These are phyloP conservation scores for Arthroderma uncinatum DNA, from an alignment of 2,329 filamentous ascomycete species.

Conservation along the genomic window DNA sequence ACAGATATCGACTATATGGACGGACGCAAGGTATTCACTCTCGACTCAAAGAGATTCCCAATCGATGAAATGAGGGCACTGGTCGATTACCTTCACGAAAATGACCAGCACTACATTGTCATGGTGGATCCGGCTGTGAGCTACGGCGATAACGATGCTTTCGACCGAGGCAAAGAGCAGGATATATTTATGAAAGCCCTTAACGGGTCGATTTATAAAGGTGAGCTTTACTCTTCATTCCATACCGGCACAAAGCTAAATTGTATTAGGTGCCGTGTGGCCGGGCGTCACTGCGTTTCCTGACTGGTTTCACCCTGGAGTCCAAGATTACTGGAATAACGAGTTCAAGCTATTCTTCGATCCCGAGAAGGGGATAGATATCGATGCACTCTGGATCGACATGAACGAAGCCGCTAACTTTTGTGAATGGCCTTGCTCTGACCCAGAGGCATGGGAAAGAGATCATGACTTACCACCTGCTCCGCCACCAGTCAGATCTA, in stretches of 20 bases:
- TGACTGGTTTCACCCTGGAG: conserved; percentile 57
- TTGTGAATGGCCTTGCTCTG: conserved; percentile 40
- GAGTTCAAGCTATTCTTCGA: conserved; percentile 53
- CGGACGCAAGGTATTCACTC: conserved; percentile 21
- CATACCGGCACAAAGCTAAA: background rate
- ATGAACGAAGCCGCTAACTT: conserved; percentile 43
- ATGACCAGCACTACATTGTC: conserved; percentile 54
- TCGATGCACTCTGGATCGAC: conserved; percentile 62
- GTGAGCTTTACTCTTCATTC: background rate
- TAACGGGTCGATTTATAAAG: conserved; percentile 44
- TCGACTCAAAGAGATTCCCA: conserved; percentile 44
- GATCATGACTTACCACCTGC: conserved; percentile 38
- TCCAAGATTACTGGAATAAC: conserved; percentile 52
- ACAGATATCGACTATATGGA: conserved; percentile 27
- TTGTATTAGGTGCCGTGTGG: conserved; percentile 53
- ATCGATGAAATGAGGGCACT: conserved; percentile 49
- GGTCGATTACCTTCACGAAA: conserved; percentile 50
- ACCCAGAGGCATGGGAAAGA: conserved; percentile 40
- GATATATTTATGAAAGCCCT: conserved; percentile 38
- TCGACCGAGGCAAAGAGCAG: conserved; percentile 47
- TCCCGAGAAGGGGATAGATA: conserved; percentile 50
- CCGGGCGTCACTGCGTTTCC: conserved; percentile 57
- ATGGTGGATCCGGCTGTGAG: conserved; percentile 53
- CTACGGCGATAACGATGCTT: conserved; percentile 39
- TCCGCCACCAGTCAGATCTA: conserved; percentile 48